Evolutionary conservation across 1,139 yeast species (phyloP).

Genomic region (Protomyces inundatus): DNA sequence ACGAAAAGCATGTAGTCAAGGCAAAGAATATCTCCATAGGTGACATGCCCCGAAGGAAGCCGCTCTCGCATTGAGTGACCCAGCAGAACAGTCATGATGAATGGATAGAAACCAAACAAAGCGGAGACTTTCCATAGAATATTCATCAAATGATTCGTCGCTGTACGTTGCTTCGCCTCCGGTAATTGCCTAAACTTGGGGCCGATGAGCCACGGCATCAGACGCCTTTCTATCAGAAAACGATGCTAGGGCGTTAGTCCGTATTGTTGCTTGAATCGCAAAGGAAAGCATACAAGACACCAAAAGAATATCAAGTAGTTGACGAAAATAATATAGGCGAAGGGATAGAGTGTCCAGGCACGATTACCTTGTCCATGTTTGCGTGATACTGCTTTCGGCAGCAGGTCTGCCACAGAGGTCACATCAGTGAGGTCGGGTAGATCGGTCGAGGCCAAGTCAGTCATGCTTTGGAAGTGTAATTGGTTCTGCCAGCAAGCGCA

Average conservation of each 20-base stretch:
- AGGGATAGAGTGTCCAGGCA: conserved; percentile 1
- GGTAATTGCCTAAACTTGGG: neutral
- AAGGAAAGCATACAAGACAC: neutral
- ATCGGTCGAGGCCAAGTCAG: too few relatives aligned
- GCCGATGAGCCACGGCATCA: conserved; percentile 9
- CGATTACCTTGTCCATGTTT: conserved; percentile 5
- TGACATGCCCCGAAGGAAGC: conserved; percentile 5
- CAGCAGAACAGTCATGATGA: conserved; percentile 13
- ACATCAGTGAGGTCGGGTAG: too few relatives aligned
- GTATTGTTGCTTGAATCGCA: neutral
- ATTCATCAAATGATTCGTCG: conserved; percentile 8
- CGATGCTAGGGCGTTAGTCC: neutral
- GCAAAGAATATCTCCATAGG: conserved; percentile 4
- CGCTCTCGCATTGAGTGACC: neutral
- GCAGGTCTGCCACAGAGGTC: neutral
- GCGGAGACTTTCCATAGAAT: conserved; percentile 9
- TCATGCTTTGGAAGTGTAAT: too few relatives aligned
- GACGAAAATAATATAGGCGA: conserved; percentile 3
- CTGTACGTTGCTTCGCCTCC: conserved; percentile 7
- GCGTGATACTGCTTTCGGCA: neutral
- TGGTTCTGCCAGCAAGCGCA: too few relatives aligned
- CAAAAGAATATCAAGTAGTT: conserved; percentile 6
- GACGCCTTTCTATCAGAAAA: neutral
- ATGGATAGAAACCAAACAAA: conserved; percentile 7
- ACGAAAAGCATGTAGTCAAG: conserved; percentile 10